Base-by-base conservation (phyloP, 163 green algal genomes). In the Chloromonas sp. region DNA sequence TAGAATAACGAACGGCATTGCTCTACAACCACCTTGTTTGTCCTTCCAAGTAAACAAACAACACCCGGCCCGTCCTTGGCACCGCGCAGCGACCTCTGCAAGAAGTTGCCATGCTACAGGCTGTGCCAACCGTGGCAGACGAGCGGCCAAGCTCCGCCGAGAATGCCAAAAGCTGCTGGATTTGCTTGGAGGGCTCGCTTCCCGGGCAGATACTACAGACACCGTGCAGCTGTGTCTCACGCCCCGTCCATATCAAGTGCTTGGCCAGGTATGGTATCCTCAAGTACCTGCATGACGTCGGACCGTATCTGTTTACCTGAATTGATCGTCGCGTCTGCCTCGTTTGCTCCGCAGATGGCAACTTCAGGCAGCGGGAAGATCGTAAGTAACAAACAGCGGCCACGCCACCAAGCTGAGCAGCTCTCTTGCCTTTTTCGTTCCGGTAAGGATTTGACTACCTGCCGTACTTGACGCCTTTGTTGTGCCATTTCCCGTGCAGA, bases 331-430 rank as follows among this genome's bases (percentile, higher is more conserved):
- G 14, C 11, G 13, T 36, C 71, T 79, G 5, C 11, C 13, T 79
- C 71, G 5, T 2, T 58, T 36, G 71, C 14, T 79, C 14, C 8
- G 71, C 79, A 82, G 79, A 15, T 82, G 79, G 79, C 79, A 82
- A 57, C 79, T 82, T 1, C 79, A 82, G 13, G 79, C 79, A 2
- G 79, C 79, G 58, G 79, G 79, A 1, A 82, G 59, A 71, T 11
- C 71, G 79, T 82, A 13, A 82, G 79, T 82, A 60, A 57, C 74
- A 36, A 36, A 36, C 36, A 36, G 36, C 36, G 36, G 36, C 36
- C 36, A 36, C 36, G 36, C 36, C 36, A 36, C 36, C 36, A 36
- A 36, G 36, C 36, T 36, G 36, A 36, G 36, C 36, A 36, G 36
- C 36, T 36, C 36, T 36, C 36, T 36, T 36, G 36, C 36, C 36